Evolutionary conservation across 208 protist species (phyloP).

Genomic region (Willaertia magna): DNA sequence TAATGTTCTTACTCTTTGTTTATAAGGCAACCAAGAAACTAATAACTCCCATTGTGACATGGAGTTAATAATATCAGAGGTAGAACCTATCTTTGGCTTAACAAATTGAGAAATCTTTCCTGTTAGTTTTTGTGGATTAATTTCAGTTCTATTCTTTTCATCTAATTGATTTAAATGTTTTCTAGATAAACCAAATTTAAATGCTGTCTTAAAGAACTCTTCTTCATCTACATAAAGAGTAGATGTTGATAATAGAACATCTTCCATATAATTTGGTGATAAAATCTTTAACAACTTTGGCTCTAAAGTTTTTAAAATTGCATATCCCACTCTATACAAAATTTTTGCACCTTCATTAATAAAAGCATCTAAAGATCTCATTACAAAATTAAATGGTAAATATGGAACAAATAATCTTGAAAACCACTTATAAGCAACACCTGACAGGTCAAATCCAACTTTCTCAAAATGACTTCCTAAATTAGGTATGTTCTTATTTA

Average conservation of each 20-base stretch:
- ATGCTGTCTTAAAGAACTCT: not conserved
- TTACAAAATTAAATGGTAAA: not conserved
- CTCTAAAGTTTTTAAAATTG: not conserved
- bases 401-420: not conserved
- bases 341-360: not conserved
- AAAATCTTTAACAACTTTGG: not conserved
- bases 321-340: not conserved
- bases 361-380: not conserved
- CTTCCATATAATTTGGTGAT: not conserved
- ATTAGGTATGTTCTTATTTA: not conserved
- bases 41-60: not conserved
- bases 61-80: not conserved
- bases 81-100: not conserved
- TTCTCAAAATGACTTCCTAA: not conserved
- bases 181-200: not conserved
- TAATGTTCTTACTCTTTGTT: not conserved
- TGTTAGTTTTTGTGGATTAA: not conserved
- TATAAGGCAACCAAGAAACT: not conserved
- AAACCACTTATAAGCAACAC: not conserved
- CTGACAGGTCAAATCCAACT: not conserved
- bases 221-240: not conserved
- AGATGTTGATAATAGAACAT: not conserved
- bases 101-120: not conserved
- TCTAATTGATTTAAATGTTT: not conserved
- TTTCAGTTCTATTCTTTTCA: slow-evolving; percentile 4